Conservation (phyloP, 1,139 yeast genomes). For the Kurtzmaniella quercitrusa region DNA sequence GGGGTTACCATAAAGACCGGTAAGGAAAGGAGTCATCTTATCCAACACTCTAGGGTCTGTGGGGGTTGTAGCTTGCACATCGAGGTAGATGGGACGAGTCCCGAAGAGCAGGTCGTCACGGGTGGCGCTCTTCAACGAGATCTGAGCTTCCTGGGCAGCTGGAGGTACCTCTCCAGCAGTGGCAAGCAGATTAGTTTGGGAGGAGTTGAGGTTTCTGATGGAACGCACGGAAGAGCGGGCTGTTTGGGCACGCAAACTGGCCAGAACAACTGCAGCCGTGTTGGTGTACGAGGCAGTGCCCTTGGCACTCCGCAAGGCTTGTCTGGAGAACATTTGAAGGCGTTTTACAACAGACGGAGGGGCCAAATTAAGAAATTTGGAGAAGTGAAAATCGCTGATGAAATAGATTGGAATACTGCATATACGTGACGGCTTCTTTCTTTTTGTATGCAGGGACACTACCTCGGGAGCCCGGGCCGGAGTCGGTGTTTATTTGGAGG, state of each 20-base stretch:
- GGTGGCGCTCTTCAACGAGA: conserved; percentile 41
- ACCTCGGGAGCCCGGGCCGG: no score
- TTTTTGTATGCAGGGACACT: not conserved
- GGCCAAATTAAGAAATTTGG: not conserved
- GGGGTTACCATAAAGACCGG: conserved; percentile 95
- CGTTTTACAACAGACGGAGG: not conserved
- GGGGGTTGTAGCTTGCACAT: conserved; percentile 97
- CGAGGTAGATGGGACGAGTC: conserved; percentile 84
- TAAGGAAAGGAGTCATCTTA: conserved; percentile 85
- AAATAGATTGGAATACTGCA: not conserved
- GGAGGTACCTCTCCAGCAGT: conserved; percentile 10
- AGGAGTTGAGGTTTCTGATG: not conserved
- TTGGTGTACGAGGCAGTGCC: not conserved
- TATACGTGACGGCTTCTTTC: not conserved
- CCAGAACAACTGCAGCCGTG: not conserved
- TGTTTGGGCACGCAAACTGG: not conserved
- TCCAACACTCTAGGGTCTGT: conserved; percentile 96
- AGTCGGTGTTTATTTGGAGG: no score
- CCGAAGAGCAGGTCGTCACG: conserved; percentile 51
- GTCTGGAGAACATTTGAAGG: not conserved
- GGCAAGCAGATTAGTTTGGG: conserved; percentile 1
- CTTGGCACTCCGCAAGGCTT: not conserved
- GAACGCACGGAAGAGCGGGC: not conserved
- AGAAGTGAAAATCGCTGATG: not conserved
- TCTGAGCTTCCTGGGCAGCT: conserved; percentile 25